Conservation (phyloP, 495 filamentous ascomycete species). For the Penicillium paxilli region DNA sequence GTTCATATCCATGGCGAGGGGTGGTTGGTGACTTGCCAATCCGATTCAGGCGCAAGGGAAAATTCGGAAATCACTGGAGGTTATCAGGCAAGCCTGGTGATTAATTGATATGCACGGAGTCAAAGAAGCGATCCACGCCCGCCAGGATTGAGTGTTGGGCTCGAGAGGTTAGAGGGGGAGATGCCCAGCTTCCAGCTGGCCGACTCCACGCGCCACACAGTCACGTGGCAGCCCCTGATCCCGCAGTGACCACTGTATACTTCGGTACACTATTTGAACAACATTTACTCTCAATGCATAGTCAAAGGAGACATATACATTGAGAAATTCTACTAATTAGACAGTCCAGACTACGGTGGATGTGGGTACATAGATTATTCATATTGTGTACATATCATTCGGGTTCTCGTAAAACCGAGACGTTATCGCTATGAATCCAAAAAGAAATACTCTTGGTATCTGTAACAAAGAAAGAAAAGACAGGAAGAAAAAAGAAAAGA, state of each 20-base stretch:
- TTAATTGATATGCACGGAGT: constrained; percentile 14
- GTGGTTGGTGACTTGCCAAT: constrained; percentile 14
- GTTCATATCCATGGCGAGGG: constrained; percentile 74
- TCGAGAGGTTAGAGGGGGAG: constrained; percentile 17
- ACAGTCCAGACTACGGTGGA: too few relatives aligned
- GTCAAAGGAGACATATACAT: too few relatives aligned
- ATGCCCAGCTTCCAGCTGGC: constrained; percentile 36
- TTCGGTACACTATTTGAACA: neutral
- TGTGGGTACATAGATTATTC: too few relatives aligned
- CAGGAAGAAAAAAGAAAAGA: constrained; percentile 22
- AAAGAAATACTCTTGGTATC: constrained; percentile 34
- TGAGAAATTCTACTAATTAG: neutral
- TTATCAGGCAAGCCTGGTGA: constrained; percentile 2
- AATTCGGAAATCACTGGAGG: neutral
- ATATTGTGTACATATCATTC: constrained; percentile 31
- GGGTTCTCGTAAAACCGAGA: constrained; percentile 16
- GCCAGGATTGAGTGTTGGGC: constrained; percentile 13
- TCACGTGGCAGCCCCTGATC: constrained; percentile 45
- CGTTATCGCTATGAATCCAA: constrained; percentile 27
- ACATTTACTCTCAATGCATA: neutral
- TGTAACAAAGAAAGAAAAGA: constrained; percentile 31
- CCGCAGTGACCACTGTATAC: constrained; percentile 14
- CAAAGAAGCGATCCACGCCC: constrained; percentile 18
- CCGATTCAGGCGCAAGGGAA: constrained; percentile 12
- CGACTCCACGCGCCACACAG: constrained; percentile 31